Evolutionary conservation across 768 basidiomycete genomes (phyloP), one percentile per base, ranked within the genome.

Genomic region (Ramaria sp.): DNA sequence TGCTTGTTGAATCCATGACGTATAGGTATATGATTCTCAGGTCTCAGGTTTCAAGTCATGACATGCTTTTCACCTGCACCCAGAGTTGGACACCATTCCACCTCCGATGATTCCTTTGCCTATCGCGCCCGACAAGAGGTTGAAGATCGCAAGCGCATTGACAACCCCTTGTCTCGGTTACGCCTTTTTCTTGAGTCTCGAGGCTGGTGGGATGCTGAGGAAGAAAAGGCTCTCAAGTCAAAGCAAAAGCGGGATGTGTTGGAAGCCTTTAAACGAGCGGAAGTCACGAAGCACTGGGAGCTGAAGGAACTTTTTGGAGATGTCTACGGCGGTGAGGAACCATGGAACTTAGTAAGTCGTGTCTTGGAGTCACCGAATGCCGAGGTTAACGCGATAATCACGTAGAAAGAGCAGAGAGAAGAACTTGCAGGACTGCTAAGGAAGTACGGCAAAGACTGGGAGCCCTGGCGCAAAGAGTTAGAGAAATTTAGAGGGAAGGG

Each of bases 91-190:
- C 92, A 97, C 66, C 91, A 94, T 67, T 91, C 89, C 17, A 94
- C 90, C 0, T 95, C 93, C 10, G 94, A 97, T 64, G 93, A 97
- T 69, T 94, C 91, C 4, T 94, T 89, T 64, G 93, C 92, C 20
- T 97, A 97, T 68, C 83, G 93, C 41, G 78, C 88, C 1, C 80
- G 88, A 19, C 80, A 89, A 56, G 94, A 95, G 65, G 94, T 96
- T 31, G 90, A 95, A 69, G 86, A 93, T 63, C 81, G 87, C 65
- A 93, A 91, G 71, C 84, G 88, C 33, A 82, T 96, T 56, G 90
- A 95, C 60, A 93, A 94, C 66, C 92, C 92, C 1, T 81, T 92
- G 58, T 76, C 78, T 24, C 84, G 92, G 31, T 89, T 94, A 69
- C 79, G 90, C n/a, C 67, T 85, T 19, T 96, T 82, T 72, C 78